Base-by-base conservation (phyloP, 129 eudicot species). In the Apium graveolens region DNA sequence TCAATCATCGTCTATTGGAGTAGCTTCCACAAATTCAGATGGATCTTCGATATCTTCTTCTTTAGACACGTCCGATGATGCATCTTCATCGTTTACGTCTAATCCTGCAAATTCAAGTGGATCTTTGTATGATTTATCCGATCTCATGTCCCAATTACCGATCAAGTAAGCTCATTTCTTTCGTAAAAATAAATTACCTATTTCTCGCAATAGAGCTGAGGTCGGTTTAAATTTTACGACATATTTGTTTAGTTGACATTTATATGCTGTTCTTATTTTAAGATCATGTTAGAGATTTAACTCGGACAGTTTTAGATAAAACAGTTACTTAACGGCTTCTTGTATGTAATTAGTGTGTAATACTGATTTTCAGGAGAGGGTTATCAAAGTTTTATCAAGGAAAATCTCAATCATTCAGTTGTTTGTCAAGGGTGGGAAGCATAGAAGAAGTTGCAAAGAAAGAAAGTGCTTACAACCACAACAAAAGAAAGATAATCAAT, bases 141-240 rank as follows among this genome's bases (percentile, higher is more conserved):
- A 72, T 43, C 76, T 72, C 76, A 72, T 72, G 76, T 72, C 76
- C 51, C 76, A 72, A 12, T 37, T 72, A 72, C 76, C 76, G 34
- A 39, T 72, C 75, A 71, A 38, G 75, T 71, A 71, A 38, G 75
- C 45, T 11, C 51, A 17, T 69, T 34, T 16, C 57, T 14, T 49
- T 49, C 7, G 5, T 6, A n/a, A 49, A 17, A 49, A 49, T 1
- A 49, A 49, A 5, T 20, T 17, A 5, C 1, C 18, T 5, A 49
- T 49, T 17, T 4, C 7, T 48, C 1, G 5, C 37, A n/a, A 0
- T 18, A 24, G 65, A 12, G 65, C 0, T 57, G n/a, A 57, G 0
- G 31, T 57, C 65, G 0, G 65, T 2, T 1, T 57, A 55, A 4
- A 49, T 2, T 49, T 49, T 18, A 13, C 7, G 21, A 17, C 2